Evolutionary conservation across 768 basidiomycete genomes (phyloP), one percentile per base, ranked within the genome.

Genomic region (Pleurotus tuoliensis): DNA sequence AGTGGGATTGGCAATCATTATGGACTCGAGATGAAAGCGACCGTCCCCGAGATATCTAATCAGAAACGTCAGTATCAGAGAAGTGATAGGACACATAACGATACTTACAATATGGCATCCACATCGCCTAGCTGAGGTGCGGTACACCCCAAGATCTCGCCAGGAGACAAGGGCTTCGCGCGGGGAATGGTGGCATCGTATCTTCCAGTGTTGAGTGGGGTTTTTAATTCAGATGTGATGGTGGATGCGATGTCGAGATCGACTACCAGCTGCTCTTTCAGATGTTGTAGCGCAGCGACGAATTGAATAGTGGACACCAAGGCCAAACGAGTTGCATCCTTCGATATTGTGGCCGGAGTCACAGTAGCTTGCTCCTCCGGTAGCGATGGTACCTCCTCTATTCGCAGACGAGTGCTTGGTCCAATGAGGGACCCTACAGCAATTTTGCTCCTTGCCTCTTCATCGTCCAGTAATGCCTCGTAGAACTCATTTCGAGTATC

Each of bases 221-320:
- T 59, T 7, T 53, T 40, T 2, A 59, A 59, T 24, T 55, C 11
- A 18, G 46, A 40, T 5, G 41, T 15, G 39, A 51, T 37, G 15
- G 56, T 18, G 13, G 34, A 4, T 20, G 12, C 7, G 52, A 15
- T 3, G 22, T 40, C 47, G 9, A 71, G 67, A 46, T 80, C 82
- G 1, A 68, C 56, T 0, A 76, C 79, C 3, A 98, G 77, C 65
- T 92, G 87, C 25, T 93, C 89, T 63, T 90, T 90, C 22, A 98
- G 81, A 22, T 80, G 81, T 60, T 98, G 94, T 9, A 98, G 76
- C 9, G 96, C 92, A 5, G 95, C 87, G 18, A 95, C 93, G 66
- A 99, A 99, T 68, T 99, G 97, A 30, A 99, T 98, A 0, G 97
- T 99, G 0, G 95, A 98, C 0, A 99, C 97, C 24, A 98, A 72